phyloP scores from a whole-genome alignment of 2,329 filamentous ascomycete species.

The Thermomyces lanuginosus region DNA sequence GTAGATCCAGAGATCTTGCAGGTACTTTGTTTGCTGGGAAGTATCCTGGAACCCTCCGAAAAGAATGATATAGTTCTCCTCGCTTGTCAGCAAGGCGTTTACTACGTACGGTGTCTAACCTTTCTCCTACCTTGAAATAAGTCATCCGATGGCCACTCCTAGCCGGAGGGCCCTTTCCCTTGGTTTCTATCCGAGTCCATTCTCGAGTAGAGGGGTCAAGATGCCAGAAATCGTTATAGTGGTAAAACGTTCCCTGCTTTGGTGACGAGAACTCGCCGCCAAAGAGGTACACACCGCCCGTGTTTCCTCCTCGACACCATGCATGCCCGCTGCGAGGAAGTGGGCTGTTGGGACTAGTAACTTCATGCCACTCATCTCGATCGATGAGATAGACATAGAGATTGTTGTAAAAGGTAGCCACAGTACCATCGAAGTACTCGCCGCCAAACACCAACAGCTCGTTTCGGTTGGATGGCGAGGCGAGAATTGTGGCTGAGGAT shows the following conservation, averaged over 20 bases:
- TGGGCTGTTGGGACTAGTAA: conserved; percentile 82
- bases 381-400: conserved; percentile 57
- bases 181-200: conserved; percentile 76
- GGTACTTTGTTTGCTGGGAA: conserved; percentile 82
- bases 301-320: conserved; percentile 79
- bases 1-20: conserved; percentile 89
- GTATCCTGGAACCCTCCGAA: conserved; percentile 98
- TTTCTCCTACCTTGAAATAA: conserved; percentile 62
- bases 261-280: conserved; percentile 76
- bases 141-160: conserved; percentile 91
- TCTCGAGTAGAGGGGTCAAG: conserved; percentile 71
- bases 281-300: conserved; percentile 75
- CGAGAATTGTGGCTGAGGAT: conserved; percentile 65
- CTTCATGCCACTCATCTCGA: conserved; percentile 74
- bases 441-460: conserved; percentile 85
- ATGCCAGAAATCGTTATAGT: conserved; percentile 97
- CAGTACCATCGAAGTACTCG: conserved; percentile 84
- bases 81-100: neutral
- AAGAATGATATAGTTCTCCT: conserved; percentile 69
- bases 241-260: conserved; percentile 96
- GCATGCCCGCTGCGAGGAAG: conserved; percentile 85
- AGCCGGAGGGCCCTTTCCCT: conserved; percentile 58
- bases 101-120: too few relatives aligned
- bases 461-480: conserved; percentile 70
- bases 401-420: conserved; percentile 57